Evolutionary conservation across 2,329 filamentous ascomycete genomes (phyloP).

Genomic region (Fusarium hostae): DNA sequence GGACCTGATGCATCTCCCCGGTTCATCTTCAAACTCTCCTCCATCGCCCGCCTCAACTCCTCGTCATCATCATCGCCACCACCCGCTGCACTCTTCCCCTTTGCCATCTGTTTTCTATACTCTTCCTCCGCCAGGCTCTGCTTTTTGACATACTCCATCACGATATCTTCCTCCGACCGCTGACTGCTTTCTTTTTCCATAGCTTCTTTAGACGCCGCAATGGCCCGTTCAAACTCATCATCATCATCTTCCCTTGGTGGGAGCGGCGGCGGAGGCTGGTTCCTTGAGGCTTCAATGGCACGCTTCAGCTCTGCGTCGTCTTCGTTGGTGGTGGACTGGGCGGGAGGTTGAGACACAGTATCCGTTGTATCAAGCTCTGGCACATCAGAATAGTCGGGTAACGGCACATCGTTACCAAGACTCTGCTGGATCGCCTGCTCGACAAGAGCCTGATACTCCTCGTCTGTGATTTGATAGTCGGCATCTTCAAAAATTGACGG

Average conservation of each 20-base stretch:
- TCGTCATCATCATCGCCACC: slow-evolving; percentile 61
- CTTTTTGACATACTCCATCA: slow-evolving; percentile 79
- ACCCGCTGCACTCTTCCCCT: slow-evolving; percentile 50
- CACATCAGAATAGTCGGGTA: slow-evolving; percentile 34
- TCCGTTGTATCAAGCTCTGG: slow-evolving; percentile 26
- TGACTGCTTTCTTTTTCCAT: slow-evolving; percentile 54
- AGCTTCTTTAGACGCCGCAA: slow-evolving; percentile 53
- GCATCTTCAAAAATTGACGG: slow-evolving; percentile 52
- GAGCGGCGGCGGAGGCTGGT: slow-evolving; percentile 33
- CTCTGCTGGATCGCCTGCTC: slow-evolving; percentile 67
- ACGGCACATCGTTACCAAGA: slow-evolving; percentile 45
- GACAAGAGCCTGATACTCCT: slow-evolving; percentile 67
- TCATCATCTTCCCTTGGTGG: slow-evolving; percentile 40
- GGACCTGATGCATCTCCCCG: slow-evolving; percentile 43
- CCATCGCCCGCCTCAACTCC: slow-evolving; percentile 65
- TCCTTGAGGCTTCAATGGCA: slow-evolving; percentile 56
- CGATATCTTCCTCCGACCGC: slow-evolving; percentile 74
- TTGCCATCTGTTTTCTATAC: slow-evolving; percentile 50
- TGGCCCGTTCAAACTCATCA: slow-evolving; percentile 52
- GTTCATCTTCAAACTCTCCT: slow-evolving; percentile 63
- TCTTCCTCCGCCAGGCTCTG: slow-evolving; percentile 78
- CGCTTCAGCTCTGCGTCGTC: slow-evolving; percentile 53
- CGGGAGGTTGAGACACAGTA: neutral
- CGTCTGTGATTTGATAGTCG: slow-evolving; percentile 62
- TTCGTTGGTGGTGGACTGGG: slow-evolving; percentile 19